Evolutionary conservation across 1,139 yeast genomes (phyloP).

Genomic region (Blastobotrys elegans): DNA sequence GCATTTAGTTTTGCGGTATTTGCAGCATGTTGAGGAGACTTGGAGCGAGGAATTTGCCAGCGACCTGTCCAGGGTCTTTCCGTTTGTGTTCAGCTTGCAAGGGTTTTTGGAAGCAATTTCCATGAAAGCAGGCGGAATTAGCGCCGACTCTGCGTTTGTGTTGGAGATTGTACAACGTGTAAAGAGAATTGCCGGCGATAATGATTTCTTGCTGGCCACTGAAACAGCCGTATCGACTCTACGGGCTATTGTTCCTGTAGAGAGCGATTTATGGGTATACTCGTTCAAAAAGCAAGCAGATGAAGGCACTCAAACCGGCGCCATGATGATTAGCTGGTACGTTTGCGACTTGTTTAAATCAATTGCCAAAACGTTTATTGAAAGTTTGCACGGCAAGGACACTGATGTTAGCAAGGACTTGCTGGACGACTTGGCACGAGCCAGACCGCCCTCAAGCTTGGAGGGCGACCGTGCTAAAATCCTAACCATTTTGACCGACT

Average conservation of each 20-base stretch:
- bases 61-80: constrained; percentile 33
- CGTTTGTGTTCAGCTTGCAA: constrained; percentile 36
- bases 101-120: constrained; percentile 36
- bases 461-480: constrained; percentile 15
- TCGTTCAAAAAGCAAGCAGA: constrained; percentile 20
- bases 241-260: constrained; percentile 2
- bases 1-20: constrained; percentile 39
- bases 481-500: constrained; percentile 30
- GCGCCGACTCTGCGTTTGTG: constrained; percentile 4
- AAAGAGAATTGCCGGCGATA: constrained; percentile 21
- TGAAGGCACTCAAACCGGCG: constrained; percentile 26
- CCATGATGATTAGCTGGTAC: constrained; percentile 28
- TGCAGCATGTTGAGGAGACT: constrained; percentile 34
- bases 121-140: constrained; percentile 3
- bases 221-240: constrained; percentile 31
- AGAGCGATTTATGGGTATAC: constrained; percentile 20
- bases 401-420: constrained; percentile 4
- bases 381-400: constrained; percentile 13
- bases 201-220: constrained; percentile 33
- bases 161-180: constrained; percentile 6
- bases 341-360: constrained; percentile 24
- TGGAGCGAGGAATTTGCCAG: constrained; percentile 22
- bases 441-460: constrained; percentile 8
- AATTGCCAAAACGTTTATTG: constrained; percentile 21
- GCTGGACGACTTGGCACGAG: constrained; percentile 18